phyloP scores from a whole-genome alignment of 1,284 basidiomycete genomes.

The Laetiporus sulphureus region DNA sequence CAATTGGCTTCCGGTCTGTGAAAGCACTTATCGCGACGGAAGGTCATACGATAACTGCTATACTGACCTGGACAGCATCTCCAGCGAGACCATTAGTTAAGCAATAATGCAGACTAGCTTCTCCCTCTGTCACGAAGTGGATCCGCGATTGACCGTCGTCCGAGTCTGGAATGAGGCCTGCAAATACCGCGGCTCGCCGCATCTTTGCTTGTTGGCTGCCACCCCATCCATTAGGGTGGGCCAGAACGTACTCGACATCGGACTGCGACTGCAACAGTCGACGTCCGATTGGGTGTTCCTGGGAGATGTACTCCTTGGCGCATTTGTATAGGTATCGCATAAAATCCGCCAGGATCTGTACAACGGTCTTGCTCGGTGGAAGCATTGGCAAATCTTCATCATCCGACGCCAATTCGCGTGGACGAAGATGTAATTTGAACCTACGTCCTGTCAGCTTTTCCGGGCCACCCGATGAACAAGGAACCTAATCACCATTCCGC shows the following conservation, averaged over 20 bases:
- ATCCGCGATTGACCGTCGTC: conserved; percentile 28
- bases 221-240: conserved; percentile 41
- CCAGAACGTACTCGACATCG: conserved; percentile 30
- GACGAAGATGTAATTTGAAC: conserved; percentile 54
- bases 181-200: conserved; percentile 29
- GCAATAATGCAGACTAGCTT: conserved; percentile 43
- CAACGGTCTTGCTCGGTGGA: conserved; percentile 36
- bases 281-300: conserved; percentile 37
- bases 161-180: conserved; percentile 24
- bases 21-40: not conserved
- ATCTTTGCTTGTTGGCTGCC: conserved; percentile 35
- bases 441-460: conserved; percentile 21
- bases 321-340: conserved; percentile 42
- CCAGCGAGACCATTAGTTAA: conserved; percentile 31
- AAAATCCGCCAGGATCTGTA: conserved; percentile 48
- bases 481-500: conserved; percentile 34
- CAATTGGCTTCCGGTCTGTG: conserved; percentile 34
- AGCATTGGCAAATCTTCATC: conserved; percentile 32
- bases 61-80: conserved; percentile 24
- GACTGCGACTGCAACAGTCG: conserved; percentile 31
- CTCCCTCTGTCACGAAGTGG: conserved; percentile 43
- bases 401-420: conserved; percentile 23
- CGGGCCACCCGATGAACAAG: not conserved
- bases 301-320: conserved; percentile 38
- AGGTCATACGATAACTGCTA: not conserved